Evolutionary conservation across 2,329 filamentous ascomycete genomes (phyloP).

Genomic region (Exophiala dermatitidis): DNA sequence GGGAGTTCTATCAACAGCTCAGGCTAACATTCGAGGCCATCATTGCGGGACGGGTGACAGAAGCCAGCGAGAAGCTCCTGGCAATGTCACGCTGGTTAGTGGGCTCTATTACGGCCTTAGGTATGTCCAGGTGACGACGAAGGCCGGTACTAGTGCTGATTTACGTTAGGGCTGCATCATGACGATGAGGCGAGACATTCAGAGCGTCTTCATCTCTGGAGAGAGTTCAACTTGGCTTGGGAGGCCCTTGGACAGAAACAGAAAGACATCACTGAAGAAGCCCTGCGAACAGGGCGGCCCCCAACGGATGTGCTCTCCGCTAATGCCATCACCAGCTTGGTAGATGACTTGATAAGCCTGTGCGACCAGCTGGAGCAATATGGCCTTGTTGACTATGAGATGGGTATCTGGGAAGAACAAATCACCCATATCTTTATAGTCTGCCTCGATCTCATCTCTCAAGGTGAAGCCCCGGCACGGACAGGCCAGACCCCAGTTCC

Average conservation of each 20-base stretch:
- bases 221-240: constrained; percentile 92
- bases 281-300: constrained; percentile 53
- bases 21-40: constrained; percentile 65
- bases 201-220: constrained; percentile 79
- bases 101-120: constrained; percentile 57
- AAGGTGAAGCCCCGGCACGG: background rate
- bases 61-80: constrained; percentile 53
- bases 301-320: constrained; percentile 57
- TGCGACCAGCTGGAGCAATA: constrained; percentile 83
- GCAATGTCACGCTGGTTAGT: constrained; percentile 61
- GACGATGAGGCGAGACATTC: constrained; percentile 70
- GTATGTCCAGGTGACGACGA: constrained; percentile 43
- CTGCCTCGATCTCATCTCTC: constrained; percentile 15
- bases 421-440: constrained; percentile 54
- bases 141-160: constrained; percentile 4
- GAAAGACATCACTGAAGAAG: constrained; percentile 60
- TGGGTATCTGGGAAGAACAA: constrained; percentile 91
- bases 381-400: constrained; percentile 95
- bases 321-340: constrained; percentile 68
- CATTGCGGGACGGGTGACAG: constrained; percentile 52
- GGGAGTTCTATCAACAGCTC: constrained; percentile 52
- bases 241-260: constrained; percentile 75
- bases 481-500: background rate
- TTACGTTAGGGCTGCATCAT: constrained; percentile 53
- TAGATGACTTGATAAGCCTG: constrained; percentile 69